Evolutionary conservation across 768 basidiomycete genomes (phyloP).

Genomic region (Lentinula aciculospora): DNA sequence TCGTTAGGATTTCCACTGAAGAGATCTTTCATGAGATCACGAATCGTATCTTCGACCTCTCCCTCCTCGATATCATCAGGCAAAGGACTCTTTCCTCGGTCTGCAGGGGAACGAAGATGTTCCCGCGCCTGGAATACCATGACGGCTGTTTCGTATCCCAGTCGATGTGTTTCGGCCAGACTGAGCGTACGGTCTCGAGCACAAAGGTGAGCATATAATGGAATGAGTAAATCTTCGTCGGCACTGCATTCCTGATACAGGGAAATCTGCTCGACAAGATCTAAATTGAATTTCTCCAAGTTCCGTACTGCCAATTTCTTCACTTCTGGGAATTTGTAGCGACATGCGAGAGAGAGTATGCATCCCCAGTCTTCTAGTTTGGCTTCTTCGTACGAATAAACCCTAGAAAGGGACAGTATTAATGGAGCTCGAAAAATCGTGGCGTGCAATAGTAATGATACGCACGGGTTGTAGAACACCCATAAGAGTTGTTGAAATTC

Average conservation of each 20-base stretch:
- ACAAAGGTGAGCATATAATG: conserved; percentile 36
- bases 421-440: neutral
- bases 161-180: conserved; percentile 34
- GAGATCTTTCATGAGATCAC: conserved; percentile 8
- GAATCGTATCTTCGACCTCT: conserved; percentile 7
- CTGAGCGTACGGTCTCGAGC: conserved; percentile 31
- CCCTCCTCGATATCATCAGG: conserved; percentile 5
- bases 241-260: conserved; percentile 38
- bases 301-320: conserved; percentile 23
- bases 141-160: conserved; percentile 38
- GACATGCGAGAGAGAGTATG: conserved; percentile 33
- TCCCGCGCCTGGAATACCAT: conserved; percentile 33
- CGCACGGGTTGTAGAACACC: conserved; percentile 47
- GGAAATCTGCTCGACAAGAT: conserved; percentile 46
- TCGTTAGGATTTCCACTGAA: conserved; percentile 1
- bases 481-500: conserved; percentile 42
- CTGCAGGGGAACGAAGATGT: conserved; percentile 15
- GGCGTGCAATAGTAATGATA: neutral
- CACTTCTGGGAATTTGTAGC: conserved; percentile 35
- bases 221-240: conserved; percentile 30
- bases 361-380: conserved; percentile 34
- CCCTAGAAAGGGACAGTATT: too few relatives aligned
- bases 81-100: conserved; percentile 10
- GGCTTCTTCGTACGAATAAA: conserved; percentile 28
- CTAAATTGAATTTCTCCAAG: conserved; percentile 26